Conservation (phyloP, 2,329 filamentous ascomycete genomes). For the Mycosphaerella arachidis region DNA sequence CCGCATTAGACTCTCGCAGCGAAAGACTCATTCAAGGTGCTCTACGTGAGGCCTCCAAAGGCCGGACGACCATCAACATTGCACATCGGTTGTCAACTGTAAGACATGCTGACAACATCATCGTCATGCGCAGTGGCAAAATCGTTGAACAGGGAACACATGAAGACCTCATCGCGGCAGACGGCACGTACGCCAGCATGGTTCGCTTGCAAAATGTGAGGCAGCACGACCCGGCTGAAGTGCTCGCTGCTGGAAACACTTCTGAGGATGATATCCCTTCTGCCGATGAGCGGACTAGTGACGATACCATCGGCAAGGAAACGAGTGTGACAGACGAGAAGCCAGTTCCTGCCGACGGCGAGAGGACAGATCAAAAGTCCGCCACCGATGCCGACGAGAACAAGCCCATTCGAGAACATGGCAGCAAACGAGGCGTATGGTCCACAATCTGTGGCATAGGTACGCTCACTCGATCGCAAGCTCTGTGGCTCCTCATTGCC, state of each 20-base stretch:
- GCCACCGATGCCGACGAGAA: constrained; percentile 4
- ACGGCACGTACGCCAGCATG: constrained; percentile 45
- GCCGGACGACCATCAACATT: constrained; percentile 40
- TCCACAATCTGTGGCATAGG: constrained; percentile 13
- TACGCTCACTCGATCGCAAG: constrained; percentile 10
- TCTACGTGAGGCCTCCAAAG: constrained; percentile 37
- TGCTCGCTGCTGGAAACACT: background rate
- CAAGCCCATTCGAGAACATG: constrained; percentile 2
- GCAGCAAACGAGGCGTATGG: constrained; percentile 8
- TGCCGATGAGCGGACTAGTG: constrained; percentile 5
- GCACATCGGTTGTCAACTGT: constrained; percentile 42
- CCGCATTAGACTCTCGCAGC: constrained; percentile 26
- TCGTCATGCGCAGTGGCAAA: constrained; percentile 38
- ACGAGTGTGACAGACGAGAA: background rate
- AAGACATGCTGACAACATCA: constrained; percentile 38
- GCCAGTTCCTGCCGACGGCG: background rate
- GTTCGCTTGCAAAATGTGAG: constrained; percentile 43
- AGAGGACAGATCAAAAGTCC: background rate
- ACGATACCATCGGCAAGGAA: constrained; percentile 6
- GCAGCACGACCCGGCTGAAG: constrained; percentile 12
- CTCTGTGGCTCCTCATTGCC: constrained; percentile 15
- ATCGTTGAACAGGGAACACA: constrained; percentile 39
- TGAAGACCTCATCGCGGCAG: constrained; percentile 24
- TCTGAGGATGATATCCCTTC: constrained; percentile 10
- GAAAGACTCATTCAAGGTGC: constrained; percentile 29